Evolutionary conservation across 768 basidiomycete species (phyloP).

Genomic region (Leccinum olivaceopallidum): DNA sequence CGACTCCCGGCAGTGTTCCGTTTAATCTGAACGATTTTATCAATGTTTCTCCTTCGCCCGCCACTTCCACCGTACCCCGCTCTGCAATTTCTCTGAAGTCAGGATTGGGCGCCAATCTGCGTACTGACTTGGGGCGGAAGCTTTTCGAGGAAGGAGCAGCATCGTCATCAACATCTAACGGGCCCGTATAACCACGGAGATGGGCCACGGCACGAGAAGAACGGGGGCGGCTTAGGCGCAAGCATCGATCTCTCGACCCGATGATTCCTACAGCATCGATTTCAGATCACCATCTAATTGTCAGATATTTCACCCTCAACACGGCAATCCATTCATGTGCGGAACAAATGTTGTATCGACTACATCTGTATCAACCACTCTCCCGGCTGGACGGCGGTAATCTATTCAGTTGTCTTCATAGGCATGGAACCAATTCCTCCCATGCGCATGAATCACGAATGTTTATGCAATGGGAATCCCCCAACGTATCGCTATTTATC

Average conservation of each 20-base stretch:
- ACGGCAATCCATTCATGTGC: conserved; percentile 24
- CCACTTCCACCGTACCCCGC: conserved; percentile 35
- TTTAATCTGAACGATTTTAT: conserved; percentile 76
- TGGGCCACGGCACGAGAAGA: conserved; percentile 29
- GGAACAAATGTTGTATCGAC: conserved; percentile 36
- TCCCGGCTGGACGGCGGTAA: conserved; percentile 28
- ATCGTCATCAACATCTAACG: conserved; percentile 38
- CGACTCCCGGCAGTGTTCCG: conserved; percentile 37
- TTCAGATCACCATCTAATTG: conserved; percentile 16
- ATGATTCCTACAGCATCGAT: conserved; percentile 17
- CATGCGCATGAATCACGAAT: conserved; percentile 30
- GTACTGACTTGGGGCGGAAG: conserved; percentile 64
- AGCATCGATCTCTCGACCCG: conserved; percentile 32
- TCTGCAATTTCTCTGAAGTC: conserved; percentile 34
- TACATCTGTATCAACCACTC: conserved; percentile 36
- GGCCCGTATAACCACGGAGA: conserved; percentile 20
- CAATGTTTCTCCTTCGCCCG: conserved; percentile 69
- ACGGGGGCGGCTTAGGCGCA: conserved; percentile 28
- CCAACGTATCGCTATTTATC: conserved; percentile 20
- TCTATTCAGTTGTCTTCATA: conserved; percentile 34
- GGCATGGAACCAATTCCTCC: conserved; percentile 22
- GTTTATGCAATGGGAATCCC: conserved; percentile 21
- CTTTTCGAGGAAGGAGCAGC: conserved; percentile 73
- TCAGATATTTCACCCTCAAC: conserved; percentile 19
- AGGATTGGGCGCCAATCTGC: conserved; percentile 49